Evolutionary conservation across 2,329 filamentous ascomycete genomes (phyloP).

Genomic region (Cytospora chrysosperma): DNA sequence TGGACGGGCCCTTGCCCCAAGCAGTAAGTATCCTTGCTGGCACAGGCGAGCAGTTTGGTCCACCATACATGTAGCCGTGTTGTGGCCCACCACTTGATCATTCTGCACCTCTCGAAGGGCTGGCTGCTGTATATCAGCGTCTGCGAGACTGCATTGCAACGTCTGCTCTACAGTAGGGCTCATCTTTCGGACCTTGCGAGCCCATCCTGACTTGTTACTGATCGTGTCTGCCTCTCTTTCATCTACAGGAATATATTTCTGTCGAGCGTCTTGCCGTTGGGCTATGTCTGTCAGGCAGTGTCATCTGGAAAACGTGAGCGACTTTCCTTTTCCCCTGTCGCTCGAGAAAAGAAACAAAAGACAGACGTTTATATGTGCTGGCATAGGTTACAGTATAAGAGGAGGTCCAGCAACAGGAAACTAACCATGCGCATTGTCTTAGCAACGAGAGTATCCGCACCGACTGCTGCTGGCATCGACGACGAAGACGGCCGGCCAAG

Average conservation of each 20-base stretch:
- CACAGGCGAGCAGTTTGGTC: constrained; percentile 40
- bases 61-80: constrained; percentile 38
- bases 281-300: constrained; percentile 10
- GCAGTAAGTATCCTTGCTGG: constrained; percentile 35
- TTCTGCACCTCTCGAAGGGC: constrained; percentile 27
- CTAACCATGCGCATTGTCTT: constrained; percentile 20
- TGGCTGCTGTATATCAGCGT: constrained; percentile 28
- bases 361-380: not conserved
- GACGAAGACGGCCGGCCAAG: constrained; percentile 14
- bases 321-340: not conserved
- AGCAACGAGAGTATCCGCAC: constrained; percentile 22
- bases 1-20: constrained; percentile 11
- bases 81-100: constrained; percentile 32
- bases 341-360: not conserved
- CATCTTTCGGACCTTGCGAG: constrained; percentile 11
- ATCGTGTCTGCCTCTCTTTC: constrained; percentile 11
- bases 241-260: constrained; percentile 2
- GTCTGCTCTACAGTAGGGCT: constrained; percentile 32
- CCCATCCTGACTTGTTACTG: constrained; percentile 10
- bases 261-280: constrained; percentile 8
- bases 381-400: constrained; percentile 10
- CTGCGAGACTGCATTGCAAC: constrained; percentile 33
- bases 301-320: constrained; percentile 17
- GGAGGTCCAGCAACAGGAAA: constrained; percentile 18
- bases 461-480: constrained; percentile 17